phyloP scores from a whole-genome alignment of 2,329 filamentous ascomycete species.

The Aspergillus sergii region DNA sequence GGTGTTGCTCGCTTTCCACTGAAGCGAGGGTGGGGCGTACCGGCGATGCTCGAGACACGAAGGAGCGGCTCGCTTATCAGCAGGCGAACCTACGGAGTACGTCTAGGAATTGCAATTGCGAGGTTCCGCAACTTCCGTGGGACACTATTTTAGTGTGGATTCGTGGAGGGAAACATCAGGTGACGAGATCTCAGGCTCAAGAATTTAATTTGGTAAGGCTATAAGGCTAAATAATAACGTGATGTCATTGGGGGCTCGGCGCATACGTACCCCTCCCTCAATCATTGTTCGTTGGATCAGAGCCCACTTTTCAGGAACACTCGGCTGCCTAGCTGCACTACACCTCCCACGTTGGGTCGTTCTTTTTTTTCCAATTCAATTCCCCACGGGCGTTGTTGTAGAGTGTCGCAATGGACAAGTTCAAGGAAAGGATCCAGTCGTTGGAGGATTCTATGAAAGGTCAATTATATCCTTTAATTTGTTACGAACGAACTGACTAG shows the following conservation, averaged over 20 bases:
- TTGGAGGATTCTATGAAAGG: constrained; percentile 33
- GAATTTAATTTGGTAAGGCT: background rate
- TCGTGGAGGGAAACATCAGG: background rate
- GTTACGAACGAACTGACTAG: constrained; percentile 4
- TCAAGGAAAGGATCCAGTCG: constrained; percentile 29
- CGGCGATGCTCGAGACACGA: background rate
- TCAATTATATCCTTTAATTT: constrained; percentile 9
- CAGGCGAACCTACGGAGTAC: background rate
- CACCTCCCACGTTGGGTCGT: background rate
- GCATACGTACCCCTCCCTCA: background rate
- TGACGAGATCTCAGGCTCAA: background rate
- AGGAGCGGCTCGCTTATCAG: background rate
- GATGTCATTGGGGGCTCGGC: constrained; percentile 9
- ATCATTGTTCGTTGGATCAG: background rate
- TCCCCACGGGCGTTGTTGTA: background rate
- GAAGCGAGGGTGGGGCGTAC: background rate
- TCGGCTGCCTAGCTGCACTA: background rate
- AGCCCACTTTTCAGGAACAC: constrained; percentile 1
- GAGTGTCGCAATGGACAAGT: constrained; percentile 26
- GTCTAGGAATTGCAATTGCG: background rate
- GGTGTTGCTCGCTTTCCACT: background rate
- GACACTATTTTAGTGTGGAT: constrained; percentile 1
- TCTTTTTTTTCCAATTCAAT: background rate
- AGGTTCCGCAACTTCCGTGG: background rate
- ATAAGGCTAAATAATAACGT: constrained; percentile 6